phyloP scores from a whole-genome alignment of 2,329 filamentous ascomycete species.

The Exophiala calicioides region DNA sequence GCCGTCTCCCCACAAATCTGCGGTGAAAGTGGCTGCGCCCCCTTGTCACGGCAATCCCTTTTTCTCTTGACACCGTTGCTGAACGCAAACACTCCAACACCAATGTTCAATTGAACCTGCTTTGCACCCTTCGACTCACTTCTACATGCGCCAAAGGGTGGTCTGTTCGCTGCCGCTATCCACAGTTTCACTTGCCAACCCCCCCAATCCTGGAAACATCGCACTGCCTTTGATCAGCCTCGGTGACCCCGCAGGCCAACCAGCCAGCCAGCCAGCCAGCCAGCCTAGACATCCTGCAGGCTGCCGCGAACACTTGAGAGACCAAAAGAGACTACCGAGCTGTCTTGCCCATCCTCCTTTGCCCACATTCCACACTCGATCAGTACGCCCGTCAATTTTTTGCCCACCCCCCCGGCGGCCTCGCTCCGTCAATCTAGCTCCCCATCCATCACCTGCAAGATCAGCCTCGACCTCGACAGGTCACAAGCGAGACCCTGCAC shows the following conservation, averaged over 20 bases:
- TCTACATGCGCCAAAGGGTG: no score
- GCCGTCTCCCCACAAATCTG: no score
- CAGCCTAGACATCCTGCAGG: no score
- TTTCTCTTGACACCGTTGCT: no score
- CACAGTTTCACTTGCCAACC: conserved; percentile 1
- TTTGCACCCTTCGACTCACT: no score
- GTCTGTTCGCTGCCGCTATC: conserved; percentile 8
- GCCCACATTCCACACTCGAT: conserved; percentile 18
- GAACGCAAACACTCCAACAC: no score
- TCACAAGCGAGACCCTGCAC: conserved; percentile 18
- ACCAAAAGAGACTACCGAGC: background rate
- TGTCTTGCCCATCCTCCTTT: conserved; percentile 5
- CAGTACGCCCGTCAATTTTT: conserved; percentile 2
- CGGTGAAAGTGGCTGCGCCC: no score
- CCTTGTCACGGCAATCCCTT: no score
- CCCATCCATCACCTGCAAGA: conserved; percentile 6
- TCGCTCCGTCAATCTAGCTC: conserved; percentile 1
- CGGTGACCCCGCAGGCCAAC: conserved; percentile 17
- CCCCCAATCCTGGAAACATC: no score
- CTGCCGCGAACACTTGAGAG: conserved; percentile 14
- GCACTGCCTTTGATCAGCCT: conserved; percentile 8
- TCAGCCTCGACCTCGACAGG: conserved; percentile 16
- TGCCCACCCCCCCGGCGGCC: background rate
- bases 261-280: conserved; percentile 13
- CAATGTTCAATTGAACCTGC: no score